phyloP scores from a whole-genome alignment of 129 eudicot species.

The Erigeron canadensis region DNA sequence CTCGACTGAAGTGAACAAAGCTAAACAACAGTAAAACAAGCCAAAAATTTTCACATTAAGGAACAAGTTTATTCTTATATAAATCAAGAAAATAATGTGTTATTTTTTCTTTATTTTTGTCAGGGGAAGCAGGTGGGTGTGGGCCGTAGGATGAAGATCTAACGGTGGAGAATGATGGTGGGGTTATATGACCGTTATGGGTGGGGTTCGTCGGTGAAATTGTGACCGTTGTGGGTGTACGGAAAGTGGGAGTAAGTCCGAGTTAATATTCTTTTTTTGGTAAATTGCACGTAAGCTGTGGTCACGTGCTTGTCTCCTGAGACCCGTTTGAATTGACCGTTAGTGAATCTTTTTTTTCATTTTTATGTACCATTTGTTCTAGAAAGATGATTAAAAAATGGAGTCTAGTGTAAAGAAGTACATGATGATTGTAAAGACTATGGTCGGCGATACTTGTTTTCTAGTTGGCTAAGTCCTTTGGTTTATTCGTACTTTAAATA shows the following conservation, averaged over 20 bases:
- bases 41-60: constrained; percentile 44
- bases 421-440: no score
- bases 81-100: constrained; percentile 20
- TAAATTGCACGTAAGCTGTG: constrained; percentile 30
- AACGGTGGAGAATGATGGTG: constrained; percentile 47
- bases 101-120: constrained; percentile 18
- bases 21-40: constrained; percentile 40
- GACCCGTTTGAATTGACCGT: constrained; percentile 68
- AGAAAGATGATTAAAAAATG: no score
- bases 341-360: constrained; percentile 8
- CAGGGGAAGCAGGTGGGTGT: constrained; percentile 21
- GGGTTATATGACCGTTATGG: constrained; percentile 72
- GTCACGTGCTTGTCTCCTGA: constrained; percentile 61
- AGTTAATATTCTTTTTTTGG: constrained; percentile 10
- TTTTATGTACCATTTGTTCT: no score
- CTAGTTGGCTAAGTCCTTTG: no score
- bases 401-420: no score
- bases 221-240: constrained; percentile 72
- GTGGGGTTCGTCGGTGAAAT: constrained; percentile 37
- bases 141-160: constrained; percentile 62
- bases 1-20: not conserved
- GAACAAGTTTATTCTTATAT: constrained; percentile 44
- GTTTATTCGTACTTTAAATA: no score
- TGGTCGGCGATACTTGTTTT: no score
- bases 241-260: constrained; percentile 30